A percentile compares a stretch with the other conserved stretches of the same genome.
phyloP scores from a whole-genome alignment of 179 eudicot species.

The Beta macrorhiza region DNA sequence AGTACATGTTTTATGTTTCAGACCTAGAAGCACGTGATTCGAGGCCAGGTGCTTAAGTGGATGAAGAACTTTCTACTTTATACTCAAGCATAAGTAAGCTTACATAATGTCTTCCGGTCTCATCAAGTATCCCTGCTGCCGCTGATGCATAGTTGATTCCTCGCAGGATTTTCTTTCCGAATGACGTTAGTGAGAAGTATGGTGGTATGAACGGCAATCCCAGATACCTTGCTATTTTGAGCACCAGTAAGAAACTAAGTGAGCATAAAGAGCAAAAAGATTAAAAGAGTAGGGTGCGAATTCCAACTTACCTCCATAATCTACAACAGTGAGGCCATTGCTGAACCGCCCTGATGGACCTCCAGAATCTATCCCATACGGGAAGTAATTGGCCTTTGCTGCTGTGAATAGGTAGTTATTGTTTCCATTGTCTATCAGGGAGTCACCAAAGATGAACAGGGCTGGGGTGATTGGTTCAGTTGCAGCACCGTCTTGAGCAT shows the following conservation, averaged over 20 bases:
- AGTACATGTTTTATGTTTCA: neutral
- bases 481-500: slow-evolving; percentile 32
- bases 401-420: slow-evolving; percentile 41
- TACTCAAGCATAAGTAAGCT: slow-evolving; percentile 19
- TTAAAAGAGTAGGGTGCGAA: neutral
- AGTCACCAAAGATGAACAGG: slow-evolving; percentile 48
- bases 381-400: slow-evolving; percentile 46
- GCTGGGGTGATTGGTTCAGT: slow-evolving; percentile 43
- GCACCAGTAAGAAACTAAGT: slow-evolving; percentile 1
- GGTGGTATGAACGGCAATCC: slow-evolving; percentile 47
- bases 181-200: slow-evolving; percentile 28
- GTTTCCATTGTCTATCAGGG: slow-evolving; percentile 47
- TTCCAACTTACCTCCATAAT: slow-evolving; percentile 44
- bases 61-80: neutral
- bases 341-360: slow-evolving; percentile 46
- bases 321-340: slow-evolving; percentile 48
- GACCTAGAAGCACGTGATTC: neutral
- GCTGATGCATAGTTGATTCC: slow-evolving; percentile 56
- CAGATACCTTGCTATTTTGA: slow-evolving; percentile 35
- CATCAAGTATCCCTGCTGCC: slow-evolving; percentile 50
- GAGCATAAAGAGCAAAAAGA: slow-evolving; percentile 10
- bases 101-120: slow-evolving; percentile 51
- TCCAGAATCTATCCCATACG: slow-evolving; percentile 43
- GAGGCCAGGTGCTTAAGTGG: neutral
- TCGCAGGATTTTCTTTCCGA: slow-evolving; percentile 32